These are phyloP conservation scores for Picocystis sp. DNA, from an alignment of 163 green algal species.

Conservation along the genomic window DNA sequence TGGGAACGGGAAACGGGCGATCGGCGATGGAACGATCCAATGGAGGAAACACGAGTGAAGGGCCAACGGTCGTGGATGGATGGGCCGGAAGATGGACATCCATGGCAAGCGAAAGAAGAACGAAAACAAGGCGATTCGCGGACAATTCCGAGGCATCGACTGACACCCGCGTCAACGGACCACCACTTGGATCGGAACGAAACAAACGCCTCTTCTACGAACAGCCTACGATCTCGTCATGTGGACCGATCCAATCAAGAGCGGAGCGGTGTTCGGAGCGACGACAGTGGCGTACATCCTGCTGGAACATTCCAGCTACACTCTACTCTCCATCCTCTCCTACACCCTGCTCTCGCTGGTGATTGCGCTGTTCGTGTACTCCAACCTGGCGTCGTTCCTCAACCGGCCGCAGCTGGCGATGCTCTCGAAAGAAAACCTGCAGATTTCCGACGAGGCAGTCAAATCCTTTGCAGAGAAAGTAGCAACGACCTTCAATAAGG, in stretches of 20 bases:
- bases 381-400: conserved; percentile 20
- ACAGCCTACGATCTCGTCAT: conserved; percentile 50
- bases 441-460: conserved; percentile 26
- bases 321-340: conserved; percentile 22
- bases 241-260: conserved; percentile 36
- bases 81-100: too few relatives aligned
- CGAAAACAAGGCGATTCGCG: too few relatives aligned
- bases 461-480: conserved; percentile 23
- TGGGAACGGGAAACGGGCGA: too few relatives aligned
- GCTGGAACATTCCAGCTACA: conserved; percentile 29
- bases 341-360: conserved; percentile 24
- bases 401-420: conserved; percentile 8
- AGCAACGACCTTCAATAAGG: conserved; percentile 30
- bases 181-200: too few relatives aligned
- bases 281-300: conserved; percentile 28
- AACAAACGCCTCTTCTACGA: too few relatives aligned
- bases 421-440: conserved; percentile 13
- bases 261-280: conserved; percentile 20
- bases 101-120: too few relatives aligned
- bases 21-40: too few relatives aligned
- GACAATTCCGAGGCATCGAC: too few relatives aligned
- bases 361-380: conserved; percentile 26
- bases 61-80: too few relatives aligned
- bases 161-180: too few relatives aligned
- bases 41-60: too few relatives aligned